Base-by-base conservation (phyloP, 805 yeast genomes). In the Pichia phayaonensis region DNA sequence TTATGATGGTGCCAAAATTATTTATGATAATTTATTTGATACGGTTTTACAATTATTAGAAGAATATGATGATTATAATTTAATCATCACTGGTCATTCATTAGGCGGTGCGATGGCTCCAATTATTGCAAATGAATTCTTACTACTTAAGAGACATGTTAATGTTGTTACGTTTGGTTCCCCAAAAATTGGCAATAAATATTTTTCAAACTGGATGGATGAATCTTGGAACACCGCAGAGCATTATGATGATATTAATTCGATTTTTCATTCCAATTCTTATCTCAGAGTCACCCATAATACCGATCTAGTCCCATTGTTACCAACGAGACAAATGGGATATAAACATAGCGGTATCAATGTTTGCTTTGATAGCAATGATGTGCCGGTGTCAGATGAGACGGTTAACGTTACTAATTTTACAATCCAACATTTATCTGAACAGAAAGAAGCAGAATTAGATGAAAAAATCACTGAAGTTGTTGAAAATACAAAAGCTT, bases 21-120 rank as follows among this genome's bases (percentile, higher is more conserved):
- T 79, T 52, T 68, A 73, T 45, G 65, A 60, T 2, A 57, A 64
- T 12, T 68, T 75, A 34, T 60, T 76, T 36, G 55, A 65, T 11
- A 64, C 59, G 8, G 66, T 82, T 1, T 57, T 65, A 15, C 53
- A 57, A 2, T 57, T 74, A 20, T 61, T 67, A 21, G 51, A 62
- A 12, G 58, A 68, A 20, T 65, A 74, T 58, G 77, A 80, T 0
- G 73, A 71, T 23, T 83, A 80, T 60, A 61, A 70, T 21, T 51
- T 84, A 5, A 71, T 76, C 1, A 72, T 83, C 1, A 69, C 81
- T 1, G 95, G 95, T 0, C 95, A 87, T 64, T 86, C 94, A 0
- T 65, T 86, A 41, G 67, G 67, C 2, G 95, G 83, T 8, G 90
- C 90, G 0, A 63, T 84, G 47, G 83, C 90, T 1, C 65, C 73